Evolutionary conservation across 164 flowering plant species (phyloP), one percentile per base, ranked within the genome.

Genomic region (Magnolia changhungtana): DNA sequence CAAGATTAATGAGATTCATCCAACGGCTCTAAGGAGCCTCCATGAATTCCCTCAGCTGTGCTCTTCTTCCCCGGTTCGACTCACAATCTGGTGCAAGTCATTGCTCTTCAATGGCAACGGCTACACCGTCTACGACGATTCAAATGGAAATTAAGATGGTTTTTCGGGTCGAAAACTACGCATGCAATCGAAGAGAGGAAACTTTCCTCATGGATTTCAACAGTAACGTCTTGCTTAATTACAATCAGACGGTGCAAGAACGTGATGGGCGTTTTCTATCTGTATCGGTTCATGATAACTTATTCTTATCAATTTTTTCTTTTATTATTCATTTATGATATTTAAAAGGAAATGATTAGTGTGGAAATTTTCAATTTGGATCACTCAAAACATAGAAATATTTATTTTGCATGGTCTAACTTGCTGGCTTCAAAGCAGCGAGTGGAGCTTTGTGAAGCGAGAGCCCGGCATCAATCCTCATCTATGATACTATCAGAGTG

Each of bases 71-170:
- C 65, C 75, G 29, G 18, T 55, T 66, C 69, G 73, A 24, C 64
- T 76, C 20, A 80, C 82, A 10, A 31, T 80, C 11, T 80, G 82
- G 82, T 74, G 79, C 51, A 74, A 77, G 49, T 80, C 82, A 0
- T 67, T 80, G 71, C 74, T 80, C 72, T 80, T 77, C 72, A 63
- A 80, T 65, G 77, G 82, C 37, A 74, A 77, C 45, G 82, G 79
- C 49, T 77, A 80, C 77, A 70, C 75, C 4, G 82, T 80, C 51
- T 77, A 27, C 63, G 77, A 80, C 50, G 31, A 79, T 24, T 80
- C 79, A 1, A 63, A 45, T 8, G 82, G 82, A 19, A n/a, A n/a
- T n/a, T n/a, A 55, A 65, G 8, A 51, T 77, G 31, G 69, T 80
- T 7, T 80, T 80, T 50, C 71, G 79, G 2, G 82, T 80, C 10